These are phyloP conservation scores for Schwanniomyces yamadae DNA, from an alignment of 805 yeast species.

Conservation along the genomic window DNA sequence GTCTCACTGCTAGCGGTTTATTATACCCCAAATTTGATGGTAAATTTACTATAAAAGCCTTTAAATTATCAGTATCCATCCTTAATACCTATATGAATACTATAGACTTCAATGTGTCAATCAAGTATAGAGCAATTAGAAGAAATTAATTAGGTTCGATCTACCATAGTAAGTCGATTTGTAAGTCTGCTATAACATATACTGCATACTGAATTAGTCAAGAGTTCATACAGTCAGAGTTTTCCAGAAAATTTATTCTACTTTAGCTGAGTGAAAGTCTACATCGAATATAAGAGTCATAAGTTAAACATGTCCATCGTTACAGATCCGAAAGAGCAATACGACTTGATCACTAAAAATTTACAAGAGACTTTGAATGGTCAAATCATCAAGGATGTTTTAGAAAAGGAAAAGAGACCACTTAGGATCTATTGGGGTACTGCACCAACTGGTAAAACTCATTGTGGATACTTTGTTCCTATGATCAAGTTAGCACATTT, in stretches of 20 bases:
- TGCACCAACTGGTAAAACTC: conserved; percentile 98
- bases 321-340: conserved; percentile 61
- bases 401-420: conserved; percentile 79
- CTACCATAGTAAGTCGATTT: too few species aligned
- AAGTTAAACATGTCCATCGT: conserved; percentile 18
- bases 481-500: conserved; percentile 96
- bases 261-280: too few species aligned
- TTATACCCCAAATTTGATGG: conserved; percentile 18
- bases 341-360: conserved; percentile 73
- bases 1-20: conserved; percentile 12
- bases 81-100: too few species aligned
- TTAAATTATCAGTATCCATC: conserved; percentile 23
- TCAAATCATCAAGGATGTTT: conserved; percentile 79
- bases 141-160: too few species aligned
- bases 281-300: too few species aligned
- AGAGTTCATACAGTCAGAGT: too few species aligned
- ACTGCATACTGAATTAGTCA: too few species aligned
- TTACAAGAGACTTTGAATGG: conserved; percentile 90
- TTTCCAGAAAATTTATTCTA: too few species aligned
- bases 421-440: conserved; percentile 97
- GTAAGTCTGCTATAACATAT: too few species aligned
- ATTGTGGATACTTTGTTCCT: conserved; percentile 97
- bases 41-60: conserved; percentile 25
- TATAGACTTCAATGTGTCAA: too few species aligned
- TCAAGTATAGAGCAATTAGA: too few species aligned